Evolutionary conservation across 2,329 filamentous ascomycete species (phyloP).

Genomic region (Didymella pinodella): DNA sequence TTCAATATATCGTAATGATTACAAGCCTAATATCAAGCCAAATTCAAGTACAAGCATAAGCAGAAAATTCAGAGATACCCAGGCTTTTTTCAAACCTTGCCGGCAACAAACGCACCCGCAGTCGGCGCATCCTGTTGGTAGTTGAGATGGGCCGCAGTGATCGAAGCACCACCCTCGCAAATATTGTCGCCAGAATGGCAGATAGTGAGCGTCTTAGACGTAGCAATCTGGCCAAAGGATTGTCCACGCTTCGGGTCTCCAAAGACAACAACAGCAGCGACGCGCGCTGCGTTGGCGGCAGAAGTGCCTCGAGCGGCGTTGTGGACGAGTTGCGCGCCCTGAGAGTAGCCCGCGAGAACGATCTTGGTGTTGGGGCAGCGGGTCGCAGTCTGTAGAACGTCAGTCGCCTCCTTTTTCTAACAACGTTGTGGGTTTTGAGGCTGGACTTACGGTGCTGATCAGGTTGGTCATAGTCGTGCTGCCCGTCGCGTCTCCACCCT

Average conservation of each 20-base stretch:
- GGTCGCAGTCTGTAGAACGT: conserved; percentile 14
- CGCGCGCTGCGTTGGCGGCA: conserved; percentile 24
- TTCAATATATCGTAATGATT: too few species aligned
- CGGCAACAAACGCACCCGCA: conserved; percentile 26
- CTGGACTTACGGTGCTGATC: conserved; percentile 38
- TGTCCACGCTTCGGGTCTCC: conserved; percentile 45
- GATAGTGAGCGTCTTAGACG: conserved; percentile 36
- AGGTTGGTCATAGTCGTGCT: conserved; percentile 53
- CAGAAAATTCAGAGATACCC: too few species aligned
- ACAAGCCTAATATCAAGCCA: too few species aligned
- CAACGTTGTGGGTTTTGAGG: not conserved
- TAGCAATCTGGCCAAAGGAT: conserved; percentile 33
- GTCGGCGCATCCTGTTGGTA: conserved; percentile 25
- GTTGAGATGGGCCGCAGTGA: conserved; percentile 26
- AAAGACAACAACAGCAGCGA: conserved; percentile 41
- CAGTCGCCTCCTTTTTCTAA: not conserved
- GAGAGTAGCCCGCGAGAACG: conserved; percentile 36
- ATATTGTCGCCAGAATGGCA: conserved; percentile 45
- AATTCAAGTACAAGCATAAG: too few species aligned
- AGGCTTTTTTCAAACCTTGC: conserved; percentile 4
- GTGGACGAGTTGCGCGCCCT: conserved; percentile 54
- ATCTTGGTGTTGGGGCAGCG: conserved; percentile 35
- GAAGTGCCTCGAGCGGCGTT: conserved; percentile 47
- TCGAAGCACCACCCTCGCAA: conserved; percentile 25
- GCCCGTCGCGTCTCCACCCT: conserved; percentile 55